Evolutionary conservation across 2,329 filamentous ascomycete genomes (phyloP).

Genomic region (Talaromyces sp.): DNA sequence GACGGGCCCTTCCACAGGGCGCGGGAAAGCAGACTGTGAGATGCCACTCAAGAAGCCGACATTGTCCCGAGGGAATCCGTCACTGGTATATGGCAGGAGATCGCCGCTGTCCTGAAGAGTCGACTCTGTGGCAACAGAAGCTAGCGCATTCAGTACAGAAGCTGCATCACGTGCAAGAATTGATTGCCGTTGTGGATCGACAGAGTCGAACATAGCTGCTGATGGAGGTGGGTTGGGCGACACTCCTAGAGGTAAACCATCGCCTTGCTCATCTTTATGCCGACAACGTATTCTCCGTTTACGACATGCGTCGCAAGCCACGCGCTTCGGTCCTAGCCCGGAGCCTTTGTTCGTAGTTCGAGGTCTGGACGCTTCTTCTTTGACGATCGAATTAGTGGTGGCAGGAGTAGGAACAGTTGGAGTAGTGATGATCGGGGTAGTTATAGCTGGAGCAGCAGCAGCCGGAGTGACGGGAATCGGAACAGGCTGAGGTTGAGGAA

Average conservation of each 20-base stretch:
- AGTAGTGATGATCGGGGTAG: slow-evolving; percentile 21
- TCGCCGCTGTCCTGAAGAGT: slow-evolving; percentile 31
- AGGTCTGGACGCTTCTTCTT: slow-evolving; percentile 35
- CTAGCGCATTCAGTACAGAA: slow-evolving; percentile 40
- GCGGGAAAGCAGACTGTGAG: slow-evolving; percentile 29
- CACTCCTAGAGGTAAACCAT: slow-evolving; percentile 19
- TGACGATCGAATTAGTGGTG: slow-evolving; percentile 25
- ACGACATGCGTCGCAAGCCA: slow-evolving; percentile 63
- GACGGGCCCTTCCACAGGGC: slow-evolving; percentile 33
- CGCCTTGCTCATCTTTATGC: slow-evolving; percentile 56
- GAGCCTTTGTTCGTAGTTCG: slow-evolving; percentile 56
- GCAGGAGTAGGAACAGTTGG: slow-evolving; percentile 13
- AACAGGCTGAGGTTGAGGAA: slow-evolving; percentile 24
- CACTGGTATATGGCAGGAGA: slow-evolving; percentile 29
- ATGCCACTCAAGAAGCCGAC: slow-evolving; percentile 30
- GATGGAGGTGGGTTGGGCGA: slow-evolving; percentile 30
- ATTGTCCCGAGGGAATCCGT: slow-evolving; percentile 25
- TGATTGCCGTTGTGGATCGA: slow-evolving; percentile 32
- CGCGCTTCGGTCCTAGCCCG: slow-evolving; percentile 58
- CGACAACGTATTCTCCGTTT: slow-evolving; percentile 63
- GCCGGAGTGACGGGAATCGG: slow-evolving; percentile 16
- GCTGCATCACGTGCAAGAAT: slow-evolving; percentile 40
- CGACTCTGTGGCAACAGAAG: slow-evolving; percentile 39
- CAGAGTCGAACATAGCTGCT: slow-evolving; percentile 32
- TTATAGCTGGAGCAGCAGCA: neutral